Conservation (phyloP, 2,329 filamentous ascomycete genomes). For the Aspergillus fischeri region DNA sequence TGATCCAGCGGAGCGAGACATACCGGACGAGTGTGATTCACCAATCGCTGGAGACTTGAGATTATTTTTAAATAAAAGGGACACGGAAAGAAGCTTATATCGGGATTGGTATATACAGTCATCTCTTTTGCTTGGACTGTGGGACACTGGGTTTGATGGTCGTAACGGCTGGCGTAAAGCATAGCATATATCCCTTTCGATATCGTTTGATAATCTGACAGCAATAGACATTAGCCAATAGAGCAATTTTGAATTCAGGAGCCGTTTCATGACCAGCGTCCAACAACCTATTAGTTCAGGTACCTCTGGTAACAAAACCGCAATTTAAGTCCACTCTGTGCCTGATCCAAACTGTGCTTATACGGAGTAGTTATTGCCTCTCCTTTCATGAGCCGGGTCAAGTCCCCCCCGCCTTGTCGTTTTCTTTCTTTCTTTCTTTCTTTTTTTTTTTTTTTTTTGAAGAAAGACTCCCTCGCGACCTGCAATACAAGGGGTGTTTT, state of each 20-base stretch:
- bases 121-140: background rate
- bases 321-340: too few species aligned
- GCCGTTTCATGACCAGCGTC: background rate
- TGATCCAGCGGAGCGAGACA: conserved; percentile 46
- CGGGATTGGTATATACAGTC: background rate
- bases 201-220: background rate
- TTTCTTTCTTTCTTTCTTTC: too few species aligned
- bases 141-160: background rate
- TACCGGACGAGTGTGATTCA: conserved; percentile 50
- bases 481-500: too few species aligned
- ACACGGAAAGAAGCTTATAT: background rate
- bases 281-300: too few species aligned
- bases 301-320: too few species aligned
- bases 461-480: too few species aligned
- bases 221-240: background rate
- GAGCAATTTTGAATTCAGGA: background rate
- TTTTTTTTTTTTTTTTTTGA: too few species aligned
- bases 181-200: background rate
- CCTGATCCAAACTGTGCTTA: too few species aligned
- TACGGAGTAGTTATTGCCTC: too few species aligned
- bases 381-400: too few species aligned
- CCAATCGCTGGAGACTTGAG: conserved; percentile 40
- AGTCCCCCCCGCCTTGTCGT: too few species aligned
- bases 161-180: background rate
- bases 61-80: background rate